These are phyloP conservation scores for Pterulicium gracile DNA, from an alignment of 1,284 basidiomycete genomes.

Conservation along the genomic window DNA sequence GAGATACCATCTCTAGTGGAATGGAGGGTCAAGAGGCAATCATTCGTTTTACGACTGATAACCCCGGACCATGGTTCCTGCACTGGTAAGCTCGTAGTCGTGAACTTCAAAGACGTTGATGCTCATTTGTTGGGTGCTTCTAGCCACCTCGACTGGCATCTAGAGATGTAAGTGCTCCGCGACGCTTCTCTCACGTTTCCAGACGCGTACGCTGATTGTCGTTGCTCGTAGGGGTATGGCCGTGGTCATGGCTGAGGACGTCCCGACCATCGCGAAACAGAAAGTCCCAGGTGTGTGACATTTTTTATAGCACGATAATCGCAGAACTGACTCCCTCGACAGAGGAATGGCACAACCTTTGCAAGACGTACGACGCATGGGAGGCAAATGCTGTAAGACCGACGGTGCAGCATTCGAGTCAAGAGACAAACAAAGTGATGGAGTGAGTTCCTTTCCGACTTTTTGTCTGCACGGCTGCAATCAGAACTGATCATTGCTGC, in stretches of 20 bases:
- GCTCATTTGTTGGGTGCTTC: background rate
- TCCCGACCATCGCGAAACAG: background rate
- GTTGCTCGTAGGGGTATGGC: background rate
- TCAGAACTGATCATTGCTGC: too few relatives aligned
- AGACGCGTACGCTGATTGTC: background rate
- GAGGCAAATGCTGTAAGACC: too few relatives aligned
- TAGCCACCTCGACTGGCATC: slow-evolving; percentile 20
- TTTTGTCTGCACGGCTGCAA: too few relatives aligned
- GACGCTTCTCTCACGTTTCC: background rate
- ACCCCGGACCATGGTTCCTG: slow-evolving; percentile 18
- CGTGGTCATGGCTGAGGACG: slow-evolving; percentile 1
- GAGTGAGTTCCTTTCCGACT: too few relatives aligned
- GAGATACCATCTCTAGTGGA: slow-evolving; percentile 21
- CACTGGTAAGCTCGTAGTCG: slow-evolving; percentile 15
- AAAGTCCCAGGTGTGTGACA: background rate
- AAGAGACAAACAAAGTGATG: too few relatives aligned
- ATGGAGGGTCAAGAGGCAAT: slow-evolving; percentile 16
- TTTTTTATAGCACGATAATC: background rate
- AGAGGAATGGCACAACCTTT: background rate
- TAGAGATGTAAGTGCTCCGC: background rate
- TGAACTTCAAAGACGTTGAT: too few relatives aligned
- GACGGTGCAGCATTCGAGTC: too few relatives aligned
- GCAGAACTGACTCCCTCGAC: background rate
- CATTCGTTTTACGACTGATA: slow-evolving; percentile 21
- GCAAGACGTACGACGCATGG: background rate